Base-by-base conservation (phyloP, 2,329 filamentous ascomycete genomes). In the Calycina marina region DNA sequence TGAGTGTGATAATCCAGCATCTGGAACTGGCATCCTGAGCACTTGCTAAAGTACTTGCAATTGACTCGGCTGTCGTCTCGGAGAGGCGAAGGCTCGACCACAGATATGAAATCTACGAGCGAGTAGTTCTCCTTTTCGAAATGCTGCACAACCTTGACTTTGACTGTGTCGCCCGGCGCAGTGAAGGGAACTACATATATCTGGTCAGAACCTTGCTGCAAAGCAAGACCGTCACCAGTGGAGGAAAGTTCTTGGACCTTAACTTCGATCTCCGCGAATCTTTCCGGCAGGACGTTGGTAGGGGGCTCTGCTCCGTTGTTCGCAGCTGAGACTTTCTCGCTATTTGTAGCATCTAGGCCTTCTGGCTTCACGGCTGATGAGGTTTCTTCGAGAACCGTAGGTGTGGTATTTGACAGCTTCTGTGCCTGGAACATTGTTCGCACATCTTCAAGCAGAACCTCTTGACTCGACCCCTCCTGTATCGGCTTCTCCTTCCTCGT, bases 1-100 rank as follows among this genome's bases (percentile, higher is more conserved):
- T 98, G 90, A 47, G 85, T 79, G 17, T 68, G 58, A 55, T 96
- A 96, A 34, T 83, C 73, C 41, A 98, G 70, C 83, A 96, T 94
- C 61, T 98, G 90, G 56, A 96, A 86, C 58, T 98, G 90, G 53
- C 90, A 98, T 18, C 90, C 90, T 6, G 79, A 82, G 57, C 90
- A 98, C 34, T 66, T 69, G 25, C 72, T 63, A 51, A 98, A 98
- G 63, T 98, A 96, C 46, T 72, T 68, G 61, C 90, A 98, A 35
- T 67, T 67, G 45, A 93, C 67, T 14, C 81, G 72, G 22, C 67
- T 65, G 48, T 90, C 80, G 47, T 93, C 77, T 47, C 90, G 77
- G 34, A 77, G 63, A 1, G 74, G 67, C 0, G 82, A 85, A 0
- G 86, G 75, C 36, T 69, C 71, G 20, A 76, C 60, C 25, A 96